These are phyloP conservation scores for Ophiostoma triangulosporum DNA, from an alignment of 2,329 filamentous ascomycete genomes.

Conservation along the genomic window DNA sequence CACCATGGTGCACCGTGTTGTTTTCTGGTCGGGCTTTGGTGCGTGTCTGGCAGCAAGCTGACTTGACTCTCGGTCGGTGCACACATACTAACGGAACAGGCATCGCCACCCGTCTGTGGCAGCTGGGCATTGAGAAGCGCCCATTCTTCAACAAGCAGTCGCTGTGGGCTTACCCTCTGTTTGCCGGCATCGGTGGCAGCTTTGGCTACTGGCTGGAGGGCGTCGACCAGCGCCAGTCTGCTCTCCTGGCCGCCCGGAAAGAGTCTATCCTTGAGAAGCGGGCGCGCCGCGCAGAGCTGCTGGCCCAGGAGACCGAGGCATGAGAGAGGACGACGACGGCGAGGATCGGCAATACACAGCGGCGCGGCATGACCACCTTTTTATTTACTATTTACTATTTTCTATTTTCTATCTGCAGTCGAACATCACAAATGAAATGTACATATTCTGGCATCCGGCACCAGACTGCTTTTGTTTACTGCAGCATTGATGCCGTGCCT, in stretches of 20 bases:
- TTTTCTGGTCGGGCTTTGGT: constrained; percentile 92
- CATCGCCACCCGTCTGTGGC: constrained; percentile 84
- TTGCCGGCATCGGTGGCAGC: constrained; percentile 70
- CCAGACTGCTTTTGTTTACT: neutral
- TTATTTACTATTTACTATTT: too few species aligned
- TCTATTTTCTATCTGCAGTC: neutral
- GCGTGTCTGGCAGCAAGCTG: constrained; percentile 25
- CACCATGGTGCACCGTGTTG: constrained; percentile 49
- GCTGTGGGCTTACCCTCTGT: constrained; percentile 85
- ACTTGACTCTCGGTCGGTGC: too few species aligned
- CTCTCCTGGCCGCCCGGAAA: constrained; percentile 66
- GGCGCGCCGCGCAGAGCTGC: constrained; percentile 57
- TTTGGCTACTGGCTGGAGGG: constrained; percentile 97
- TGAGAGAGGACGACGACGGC: neutral
- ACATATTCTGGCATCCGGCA: neutral
- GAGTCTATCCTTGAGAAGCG: constrained; percentile 78
- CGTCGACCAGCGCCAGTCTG: constrained; percentile 70
- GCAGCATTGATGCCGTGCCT: neutral
- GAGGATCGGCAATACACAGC: neutral
- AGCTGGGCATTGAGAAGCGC: constrained; percentile 96
- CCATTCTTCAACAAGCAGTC: constrained; percentile 76
- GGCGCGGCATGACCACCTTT: neutral
- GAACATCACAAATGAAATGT: neutral
- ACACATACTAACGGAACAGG: constrained; percentile 36
- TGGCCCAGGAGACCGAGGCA: constrained; percentile 27